Evolutionary conservation across 805 yeast genomes (phyloP).

Genomic region (Debaryomyces tyrocola): DNA sequence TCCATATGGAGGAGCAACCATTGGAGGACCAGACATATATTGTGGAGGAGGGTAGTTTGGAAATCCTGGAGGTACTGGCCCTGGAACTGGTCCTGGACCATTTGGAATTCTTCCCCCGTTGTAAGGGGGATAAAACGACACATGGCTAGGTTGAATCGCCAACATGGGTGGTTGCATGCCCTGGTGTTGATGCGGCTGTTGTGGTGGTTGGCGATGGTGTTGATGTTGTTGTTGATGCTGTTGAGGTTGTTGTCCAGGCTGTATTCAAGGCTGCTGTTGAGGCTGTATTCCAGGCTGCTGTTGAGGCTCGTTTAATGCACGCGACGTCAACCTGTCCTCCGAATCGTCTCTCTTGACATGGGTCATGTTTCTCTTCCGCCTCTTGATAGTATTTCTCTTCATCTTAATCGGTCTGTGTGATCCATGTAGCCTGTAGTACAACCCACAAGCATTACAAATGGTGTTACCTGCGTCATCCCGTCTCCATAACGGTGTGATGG

Average conservation of each 20-base stretch:
- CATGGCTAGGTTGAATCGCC: constrained; percentile 6
- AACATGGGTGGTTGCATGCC: constrained; percentile 1
- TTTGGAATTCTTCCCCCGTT: constrained; percentile 36
- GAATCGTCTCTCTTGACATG: constrained; percentile 10
- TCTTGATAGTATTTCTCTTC: constrained; percentile 71
- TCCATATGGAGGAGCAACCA: neutral
- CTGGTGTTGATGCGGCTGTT: neutral
- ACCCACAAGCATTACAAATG: constrained; percentile 86
- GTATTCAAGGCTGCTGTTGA: neutral
- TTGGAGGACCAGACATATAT: constrained; percentile 5
- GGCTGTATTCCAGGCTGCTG: neutral
- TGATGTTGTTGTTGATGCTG: neutral
- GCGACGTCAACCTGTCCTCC: neutral
- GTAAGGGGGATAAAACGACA: constrained; percentile 32
- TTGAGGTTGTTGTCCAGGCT: neutral
- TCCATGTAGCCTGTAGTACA: constrained; percentile 75
- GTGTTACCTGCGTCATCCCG: constrained; percentile 79
- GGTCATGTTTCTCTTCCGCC: constrained; percentile 55
- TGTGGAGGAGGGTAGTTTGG: constrained; percentile 3
- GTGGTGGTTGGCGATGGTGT: neutral
- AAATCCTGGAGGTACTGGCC: constrained; percentile 35
- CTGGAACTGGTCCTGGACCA: constrained; percentile 45
- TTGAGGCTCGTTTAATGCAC: neutral
- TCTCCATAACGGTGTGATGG: constrained; percentile 86
- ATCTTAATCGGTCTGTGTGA: constrained; percentile 72